Conservation (phyloP, 2,329 filamentous ascomycete species). For the Cladophialophora carrionii region DNA sequence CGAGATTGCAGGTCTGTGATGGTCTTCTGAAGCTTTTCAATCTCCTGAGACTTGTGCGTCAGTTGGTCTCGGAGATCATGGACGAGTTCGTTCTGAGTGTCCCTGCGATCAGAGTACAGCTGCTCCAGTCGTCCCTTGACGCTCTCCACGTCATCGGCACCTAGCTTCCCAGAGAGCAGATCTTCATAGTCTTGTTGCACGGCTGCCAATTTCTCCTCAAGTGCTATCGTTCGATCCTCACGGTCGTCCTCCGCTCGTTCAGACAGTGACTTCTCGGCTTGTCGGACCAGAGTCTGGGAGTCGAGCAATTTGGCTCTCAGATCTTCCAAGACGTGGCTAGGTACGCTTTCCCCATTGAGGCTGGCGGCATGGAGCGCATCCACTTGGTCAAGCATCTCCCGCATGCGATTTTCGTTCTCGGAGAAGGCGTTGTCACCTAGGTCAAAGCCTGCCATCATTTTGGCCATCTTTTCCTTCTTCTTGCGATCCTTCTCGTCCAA, state of each 20-base stretch:
- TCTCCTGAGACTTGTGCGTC: conserved; percentile 76
- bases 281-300: conserved; percentile 87
- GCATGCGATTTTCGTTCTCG: conserved; percentile 84
- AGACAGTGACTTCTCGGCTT: conserved; percentile 85
- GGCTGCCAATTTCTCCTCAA: conserved; percentile 73
- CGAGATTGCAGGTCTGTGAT: conserved; percentile 78
- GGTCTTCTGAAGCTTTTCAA: conserved; percentile 75
- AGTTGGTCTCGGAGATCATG: conserved; percentile 78
- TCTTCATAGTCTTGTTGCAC: conserved; percentile 84
- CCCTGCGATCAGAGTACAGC: conserved; percentile 74
- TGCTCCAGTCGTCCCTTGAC: conserved; percentile 78
- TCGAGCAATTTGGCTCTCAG: conserved; percentile 80
- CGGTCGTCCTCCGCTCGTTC: conserved; percentile 67
- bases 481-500: conserved; percentile 97
- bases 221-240: conserved; percentile 68
- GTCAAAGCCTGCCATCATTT: conserved; percentile 99
- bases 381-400: conserved; percentile 79
- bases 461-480: conserved; percentile 98
- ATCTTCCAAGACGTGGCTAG: conserved; percentile 77
- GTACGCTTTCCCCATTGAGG: conserved; percentile 74
- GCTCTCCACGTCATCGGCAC: conserved; percentile 77
- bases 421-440: conserved; percentile 91
- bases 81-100: conserved; percentile 71
- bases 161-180: conserved; percentile 76
- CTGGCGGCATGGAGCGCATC: conserved; percentile 78